Conservation (phyloP, 495 filamentous ascomycete genomes). For the Trichoderma asperelloides region DNA sequence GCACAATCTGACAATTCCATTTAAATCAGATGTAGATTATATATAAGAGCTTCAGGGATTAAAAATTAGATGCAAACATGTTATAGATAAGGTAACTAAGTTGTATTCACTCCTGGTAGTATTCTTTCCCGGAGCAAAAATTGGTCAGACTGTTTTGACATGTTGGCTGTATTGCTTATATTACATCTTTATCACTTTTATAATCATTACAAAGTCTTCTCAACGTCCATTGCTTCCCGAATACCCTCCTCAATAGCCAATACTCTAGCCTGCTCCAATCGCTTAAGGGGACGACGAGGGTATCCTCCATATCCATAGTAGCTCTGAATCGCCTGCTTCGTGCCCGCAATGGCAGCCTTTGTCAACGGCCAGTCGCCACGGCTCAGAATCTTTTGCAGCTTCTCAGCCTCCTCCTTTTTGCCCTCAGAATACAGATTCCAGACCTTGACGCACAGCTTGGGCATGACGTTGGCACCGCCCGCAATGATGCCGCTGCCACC, state of each 20-base stretch:
- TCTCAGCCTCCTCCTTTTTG: conserved; percentile 62
- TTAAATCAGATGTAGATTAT: too few species aligned
- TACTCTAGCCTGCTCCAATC: conserved; percentile 51
- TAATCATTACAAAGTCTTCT: conserved; percentile 32
- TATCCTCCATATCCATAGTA: conserved; percentile 81
- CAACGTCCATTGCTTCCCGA: conserved; percentile 54
- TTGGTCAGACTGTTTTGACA: too few species aligned
- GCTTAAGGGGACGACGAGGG: conserved; percentile 63
- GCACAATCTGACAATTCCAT: too few species aligned
- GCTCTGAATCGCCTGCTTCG: conserved; percentile 73
- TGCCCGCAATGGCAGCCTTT: conserved; percentile 77
- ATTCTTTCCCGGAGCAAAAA: too few species aligned
- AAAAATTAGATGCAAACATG: too few species aligned
- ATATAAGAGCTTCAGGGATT: too few species aligned
- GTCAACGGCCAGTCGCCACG: conserved; percentile 80
- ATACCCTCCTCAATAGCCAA: conserved; percentile 61
- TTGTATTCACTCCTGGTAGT: too few species aligned
- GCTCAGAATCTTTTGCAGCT: conserved; percentile 61
- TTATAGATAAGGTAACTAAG: too few species aligned
- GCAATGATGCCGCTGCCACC: conserved; percentile 81
- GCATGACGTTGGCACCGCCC: conserved; percentile 79
- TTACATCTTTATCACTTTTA: neutral
- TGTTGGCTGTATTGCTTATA: neutral
- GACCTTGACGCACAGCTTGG: conserved; percentile 72
- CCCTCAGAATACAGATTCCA: conserved; percentile 70